Percentiles rank a stretch among this genome's conserved stretches.
Evolutionary conservation across 192 early-diverging fungal species (phyloP).

Genomic region (Gamsiella multidivaricata): DNA sequence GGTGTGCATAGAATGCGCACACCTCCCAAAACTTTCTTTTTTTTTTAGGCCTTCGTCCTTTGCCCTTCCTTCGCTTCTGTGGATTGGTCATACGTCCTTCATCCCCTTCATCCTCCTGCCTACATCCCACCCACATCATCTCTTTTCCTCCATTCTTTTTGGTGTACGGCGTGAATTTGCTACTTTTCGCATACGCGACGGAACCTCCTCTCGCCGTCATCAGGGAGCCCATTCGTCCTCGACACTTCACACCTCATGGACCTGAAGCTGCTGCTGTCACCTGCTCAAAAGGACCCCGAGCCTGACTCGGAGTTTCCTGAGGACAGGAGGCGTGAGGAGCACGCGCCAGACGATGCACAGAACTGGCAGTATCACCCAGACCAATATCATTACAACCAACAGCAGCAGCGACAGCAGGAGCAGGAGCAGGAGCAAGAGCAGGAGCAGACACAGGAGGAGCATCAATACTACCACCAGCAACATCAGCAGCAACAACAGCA

Average conservation of each 20-base stretch:
- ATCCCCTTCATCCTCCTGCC: not conserved
- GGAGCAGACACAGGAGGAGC: not conserved
- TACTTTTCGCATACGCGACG: not conserved
- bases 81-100: conserved; percentile 9
- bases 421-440: not conserved
- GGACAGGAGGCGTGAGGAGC: conserved; percentile 9
- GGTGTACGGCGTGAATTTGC: too few species aligned
- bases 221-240: not conserved
- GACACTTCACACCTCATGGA: conserved; percentile 25
- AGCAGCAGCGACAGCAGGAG: conserved; percentile 4
- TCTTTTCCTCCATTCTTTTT: too few species aligned
- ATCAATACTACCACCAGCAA: conserved; percentile 3
- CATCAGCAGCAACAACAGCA: not conserved
- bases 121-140: not conserved
- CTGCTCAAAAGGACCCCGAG: conserved; percentile 48
- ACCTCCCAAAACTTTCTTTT: conserved; percentile 12
- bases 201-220: not conserved
- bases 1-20: not conserved
- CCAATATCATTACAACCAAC: conserved; percentile 13
- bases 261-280: conserved; percentile 48
- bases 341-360: conserved; percentile 23
- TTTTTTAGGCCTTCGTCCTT: not conserved
- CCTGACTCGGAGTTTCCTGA: conserved; percentile 9
- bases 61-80: not conserved
- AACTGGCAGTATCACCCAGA: conserved; percentile 22